Percentiles rank a stretch among this genome's conserved stretches.
These are phyloP conservation scores for Phalaenopsis hybrid DNA, from an alignment of 116 monocot species.

Conservation along the genomic window DNA sequence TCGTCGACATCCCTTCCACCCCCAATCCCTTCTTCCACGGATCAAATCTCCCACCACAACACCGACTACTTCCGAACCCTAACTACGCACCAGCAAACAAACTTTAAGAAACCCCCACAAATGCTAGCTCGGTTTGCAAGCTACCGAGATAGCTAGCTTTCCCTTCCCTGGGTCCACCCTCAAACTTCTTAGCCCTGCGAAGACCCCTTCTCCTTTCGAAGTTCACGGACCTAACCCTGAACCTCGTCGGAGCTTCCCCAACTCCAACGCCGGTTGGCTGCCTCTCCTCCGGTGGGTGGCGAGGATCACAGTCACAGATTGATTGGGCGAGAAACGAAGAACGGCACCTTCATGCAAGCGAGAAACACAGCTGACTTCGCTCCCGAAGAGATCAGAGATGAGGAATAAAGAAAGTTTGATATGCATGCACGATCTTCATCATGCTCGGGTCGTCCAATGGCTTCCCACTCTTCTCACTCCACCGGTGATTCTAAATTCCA, in stretches of 20 bases:
- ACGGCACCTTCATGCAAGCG: not conserved
- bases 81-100: not conserved
- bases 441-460: not conserved
- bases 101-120: not conserved
- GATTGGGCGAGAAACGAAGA: not conserved
- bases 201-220: not conserved
- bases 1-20: slow-evolving; percentile 20
- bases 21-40: not conserved
- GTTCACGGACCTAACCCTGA: not conserved
- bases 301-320: not conserved
- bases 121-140: not conserved
- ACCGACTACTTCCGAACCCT: not conserved
- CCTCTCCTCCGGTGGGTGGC: not conserved
- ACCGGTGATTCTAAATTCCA: too few relatives aligned
- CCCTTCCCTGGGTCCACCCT: not conserved
- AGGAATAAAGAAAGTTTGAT: not conserved
- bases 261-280: not conserved
- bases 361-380: not conserved
- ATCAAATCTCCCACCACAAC: not conserved
- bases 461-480: not conserved
- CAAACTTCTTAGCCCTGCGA: not conserved
- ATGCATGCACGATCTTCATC: slow-evolving; percentile 4
- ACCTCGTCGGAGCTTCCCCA: not conserved
- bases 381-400: not conserved
- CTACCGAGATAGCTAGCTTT: not conserved